Percentiles rank a stretch among this genome's conserved stretches.
Evolutionary conservation across 345 rosid species (phyloP).

Genomic region (Dipteronia dyeriana): DNA sequence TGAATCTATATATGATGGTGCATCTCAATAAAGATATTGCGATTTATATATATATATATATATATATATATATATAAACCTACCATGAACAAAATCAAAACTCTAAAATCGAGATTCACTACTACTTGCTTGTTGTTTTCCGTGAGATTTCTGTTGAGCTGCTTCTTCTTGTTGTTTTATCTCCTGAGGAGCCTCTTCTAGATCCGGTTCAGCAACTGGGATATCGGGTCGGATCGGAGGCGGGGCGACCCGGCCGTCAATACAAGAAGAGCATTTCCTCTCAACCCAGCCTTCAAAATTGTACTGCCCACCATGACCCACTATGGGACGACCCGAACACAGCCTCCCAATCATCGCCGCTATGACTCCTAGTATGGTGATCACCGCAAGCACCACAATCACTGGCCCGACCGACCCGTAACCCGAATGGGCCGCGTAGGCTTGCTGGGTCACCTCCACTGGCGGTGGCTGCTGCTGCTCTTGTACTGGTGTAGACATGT

Average conservation of each 20-base stretch:
- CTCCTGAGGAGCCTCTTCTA: slow-evolving; percentile 28
- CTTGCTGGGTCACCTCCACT: slow-evolving; percentile 32
- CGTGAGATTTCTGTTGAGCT: slow-evolving; percentile 17
- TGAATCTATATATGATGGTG: too few species aligned
- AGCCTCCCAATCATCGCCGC: slow-evolving; percentile 68
- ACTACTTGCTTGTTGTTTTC: slow-evolving; percentile 22
- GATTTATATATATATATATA: too few species aligned
- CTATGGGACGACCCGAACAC: slow-evolving; percentile 55
- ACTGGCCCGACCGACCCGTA: slow-evolving; percentile 63
- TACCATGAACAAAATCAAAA: background rate
- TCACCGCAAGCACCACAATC: slow-evolving; percentile 65
- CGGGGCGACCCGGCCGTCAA: slow-evolving; percentile 50
- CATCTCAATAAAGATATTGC: too few species aligned
- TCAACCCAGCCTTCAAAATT: slow-evolving; percentile 72
- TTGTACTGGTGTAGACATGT: slow-evolving; percentile 42
- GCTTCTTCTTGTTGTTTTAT: slow-evolving; percentile 29
- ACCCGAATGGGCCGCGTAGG: slow-evolving; percentile 36
- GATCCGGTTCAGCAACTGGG: slow-evolving; percentile 27
- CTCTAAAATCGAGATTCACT: slow-evolving; percentile 23
- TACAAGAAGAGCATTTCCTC: slow-evolving; percentile 65
- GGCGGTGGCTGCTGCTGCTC: slow-evolving; percentile 48
- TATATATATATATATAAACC: background rate
- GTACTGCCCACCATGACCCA: slow-evolving; percentile 56
- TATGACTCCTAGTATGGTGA: slow-evolving; percentile 55
- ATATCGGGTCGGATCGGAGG: slow-evolving; percentile 32